Conservation (phyloP, 169 alveolate genomes). For the Cryptosporidium tyzzeri region DNA sequence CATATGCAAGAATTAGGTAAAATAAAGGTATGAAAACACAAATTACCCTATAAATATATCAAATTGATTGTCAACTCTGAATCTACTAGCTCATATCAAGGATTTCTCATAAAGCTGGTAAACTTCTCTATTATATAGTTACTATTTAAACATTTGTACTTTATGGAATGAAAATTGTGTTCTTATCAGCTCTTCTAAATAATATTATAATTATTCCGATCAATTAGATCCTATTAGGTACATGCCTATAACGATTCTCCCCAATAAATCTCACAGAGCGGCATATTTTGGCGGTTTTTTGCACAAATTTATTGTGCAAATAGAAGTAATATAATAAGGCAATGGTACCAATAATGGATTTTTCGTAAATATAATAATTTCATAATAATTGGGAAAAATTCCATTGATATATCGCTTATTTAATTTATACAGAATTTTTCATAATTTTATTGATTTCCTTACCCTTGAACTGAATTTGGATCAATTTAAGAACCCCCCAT, state of each 20-base stretch:
- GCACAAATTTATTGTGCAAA: not conserved
- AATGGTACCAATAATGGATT: not conserved
- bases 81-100: not conserved
- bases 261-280: constrained; percentile 8
- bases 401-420: not conserved
- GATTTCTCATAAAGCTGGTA: not conserved
- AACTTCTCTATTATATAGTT: not conserved
- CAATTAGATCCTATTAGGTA: constrained; percentile 44
- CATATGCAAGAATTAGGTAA: not conserved
- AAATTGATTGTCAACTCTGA: not conserved
- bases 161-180: not conserved
- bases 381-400: not conserved
- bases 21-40: not conserved
- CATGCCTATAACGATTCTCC: constrained; percentile 32
- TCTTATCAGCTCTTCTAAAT: not conserved
- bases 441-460: not conserved
- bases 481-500: not conserved
- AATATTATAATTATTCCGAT: not conserved
- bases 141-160: not conserved
- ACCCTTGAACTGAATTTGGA: not conserved
- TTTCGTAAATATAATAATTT: no score
- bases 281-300: not conserved
- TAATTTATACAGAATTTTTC: not conserved
- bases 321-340: not conserved
- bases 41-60: not conserved